A percentile compares a stretch with the other conserved stretches of the same genome.
phyloP scores from a whole-genome alignment of 2,329 filamentous ascomycete genomes.

The Tolypocladium cylindrosporum region DNA sequence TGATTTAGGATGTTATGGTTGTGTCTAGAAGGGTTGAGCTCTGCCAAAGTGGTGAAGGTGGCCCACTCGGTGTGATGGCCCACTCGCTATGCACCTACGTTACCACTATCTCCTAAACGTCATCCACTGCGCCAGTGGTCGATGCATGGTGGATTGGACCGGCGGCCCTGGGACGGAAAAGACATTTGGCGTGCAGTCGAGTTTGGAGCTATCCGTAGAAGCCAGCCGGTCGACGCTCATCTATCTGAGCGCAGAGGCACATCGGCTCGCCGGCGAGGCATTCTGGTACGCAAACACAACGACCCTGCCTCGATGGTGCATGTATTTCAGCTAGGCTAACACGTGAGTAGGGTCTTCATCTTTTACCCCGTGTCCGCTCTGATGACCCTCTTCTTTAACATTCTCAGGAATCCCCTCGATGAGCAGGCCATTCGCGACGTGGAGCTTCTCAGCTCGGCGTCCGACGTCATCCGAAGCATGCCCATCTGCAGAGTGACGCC shows the following conservation, averaged over 20 bases:
- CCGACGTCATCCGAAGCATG: constrained; percentile 32
- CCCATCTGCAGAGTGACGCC: constrained; percentile 15
- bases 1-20: no score
- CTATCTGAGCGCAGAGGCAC: constrained; percentile 32
- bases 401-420: constrained; percentile 36
- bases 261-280: constrained; percentile 31
- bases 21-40: no score
- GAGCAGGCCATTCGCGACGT: constrained; percentile 33
- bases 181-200: constrained; percentile 37
- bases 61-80: no score
- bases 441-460: constrained; percentile 30
- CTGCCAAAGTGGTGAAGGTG: no score
- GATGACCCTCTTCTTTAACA: constrained; percentile 43
- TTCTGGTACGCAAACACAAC: constrained; percentile 32
- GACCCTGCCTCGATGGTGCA: not conserved
- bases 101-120: constrained; percentile 41
- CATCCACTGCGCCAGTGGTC: constrained; percentile 44
- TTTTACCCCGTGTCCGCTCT: constrained; percentile 48
- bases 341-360: constrained; percentile 33
- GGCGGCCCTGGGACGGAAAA: constrained; percentile 10
- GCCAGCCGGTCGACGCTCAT: constrained; percentile 44
- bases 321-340: not conserved
- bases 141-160: constrained; percentile 29
- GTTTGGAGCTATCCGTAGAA: constrained; percentile 41
- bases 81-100: no score